A percentile compares a stretch with the other conserved stretches of the same genome.
These are phyloP conservation scores for Colletotrichum brevisporum DNA, from an alignment of 2,329 filamentous ascomycete species.

Conservation along the genomic window DNA sequence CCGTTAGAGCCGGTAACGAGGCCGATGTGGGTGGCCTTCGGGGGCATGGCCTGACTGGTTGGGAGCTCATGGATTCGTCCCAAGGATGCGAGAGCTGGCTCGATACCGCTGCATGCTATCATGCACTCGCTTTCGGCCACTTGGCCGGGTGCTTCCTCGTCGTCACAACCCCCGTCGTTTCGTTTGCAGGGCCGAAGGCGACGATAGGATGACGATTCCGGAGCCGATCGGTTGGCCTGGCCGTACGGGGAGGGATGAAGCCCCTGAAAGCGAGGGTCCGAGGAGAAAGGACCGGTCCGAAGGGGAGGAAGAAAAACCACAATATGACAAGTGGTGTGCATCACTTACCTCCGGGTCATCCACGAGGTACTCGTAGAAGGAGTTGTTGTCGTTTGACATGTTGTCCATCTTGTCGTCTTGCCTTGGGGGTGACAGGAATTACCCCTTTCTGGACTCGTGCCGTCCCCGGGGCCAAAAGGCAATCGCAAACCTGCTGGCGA, in stretches of 20 bases:
- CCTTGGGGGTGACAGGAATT: not conserved
- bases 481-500: constrained; percentile 22
- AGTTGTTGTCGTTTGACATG: constrained; percentile 23
- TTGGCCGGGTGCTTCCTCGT: constrained; percentile 10
- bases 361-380: constrained; percentile 36
- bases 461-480: constrained; percentile 2
- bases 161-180: not conserved
- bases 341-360: constrained; percentile 34
- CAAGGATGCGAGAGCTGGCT: not conserved
- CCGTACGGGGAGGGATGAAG: not conserved
- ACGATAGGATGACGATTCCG: not conserved
- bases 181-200: not conserved
- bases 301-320: not conserved
- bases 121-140: constrained; percentile 19
- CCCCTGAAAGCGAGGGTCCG: constrained; percentile 8
- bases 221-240: constrained; percentile 4
- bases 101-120: constrained; percentile 2
- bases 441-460: constrained; percentile 23
- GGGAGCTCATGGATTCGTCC: not conserved
- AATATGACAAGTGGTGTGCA: constrained; percentile 6
- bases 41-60: constrained; percentile 3
- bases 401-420: constrained; percentile 28
- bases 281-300: not conserved
- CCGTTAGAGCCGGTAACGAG: no score
- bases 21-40: not conserved